Conservation (phyloP, 2,329 filamentous ascomycete species). For the Elsinoe arachidis region DNA sequence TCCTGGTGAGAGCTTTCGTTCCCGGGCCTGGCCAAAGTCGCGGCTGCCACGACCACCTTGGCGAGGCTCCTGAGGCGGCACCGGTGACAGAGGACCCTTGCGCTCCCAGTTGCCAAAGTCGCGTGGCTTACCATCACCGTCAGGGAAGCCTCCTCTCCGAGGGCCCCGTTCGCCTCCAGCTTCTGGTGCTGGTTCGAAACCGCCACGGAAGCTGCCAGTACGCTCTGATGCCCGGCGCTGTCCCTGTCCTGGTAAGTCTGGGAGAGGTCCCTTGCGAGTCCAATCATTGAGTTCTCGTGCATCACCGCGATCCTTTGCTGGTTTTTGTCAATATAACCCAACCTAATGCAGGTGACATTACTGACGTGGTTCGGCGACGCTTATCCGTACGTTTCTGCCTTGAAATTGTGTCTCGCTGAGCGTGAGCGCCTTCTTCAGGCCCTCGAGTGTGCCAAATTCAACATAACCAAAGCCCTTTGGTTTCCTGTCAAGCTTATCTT, state of each 20-base stretch:
- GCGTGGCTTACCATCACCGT: conserved; percentile 65
- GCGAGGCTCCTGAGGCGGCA: conserved; percentile 37
- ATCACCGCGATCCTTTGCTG: conserved; percentile 81
- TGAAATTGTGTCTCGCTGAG: conserved; percentile 77
- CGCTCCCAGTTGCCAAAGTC: conserved; percentile 92
- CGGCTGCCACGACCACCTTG: conserved; percentile 49
- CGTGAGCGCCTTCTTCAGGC: conserved; percentile 80
- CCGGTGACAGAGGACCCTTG: conserved; percentile 78
- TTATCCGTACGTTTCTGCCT: conserved; percentile 83
- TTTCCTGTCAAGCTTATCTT: conserved; percentile 86
- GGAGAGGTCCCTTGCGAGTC: conserved; percentile 84
- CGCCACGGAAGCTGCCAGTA: conserved; percentile 33
- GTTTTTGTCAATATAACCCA: not conserved
- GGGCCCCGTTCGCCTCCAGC: conserved; percentile 54
- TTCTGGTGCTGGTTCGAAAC: conserved; percentile 41
- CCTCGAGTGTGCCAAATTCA: conserved; percentile 80
- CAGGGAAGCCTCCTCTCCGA: conserved; percentile 57
- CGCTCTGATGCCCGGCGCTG: conserved; percentile 47
- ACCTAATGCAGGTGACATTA: conserved; percentile 21
- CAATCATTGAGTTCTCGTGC: conserved; percentile 78
- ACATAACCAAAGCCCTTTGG: conserved; percentile 98
- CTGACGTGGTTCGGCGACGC: conserved; percentile 96
- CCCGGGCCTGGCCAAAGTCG: conserved; percentile 49
- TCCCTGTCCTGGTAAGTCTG: conserved; percentile 55
- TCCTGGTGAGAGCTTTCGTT: conserved; percentile 53